Evolutionary conservation across 371 early-diverging fungal genomes (phyloP).

Genomic region (Fennellomyces sp.): DNA sequence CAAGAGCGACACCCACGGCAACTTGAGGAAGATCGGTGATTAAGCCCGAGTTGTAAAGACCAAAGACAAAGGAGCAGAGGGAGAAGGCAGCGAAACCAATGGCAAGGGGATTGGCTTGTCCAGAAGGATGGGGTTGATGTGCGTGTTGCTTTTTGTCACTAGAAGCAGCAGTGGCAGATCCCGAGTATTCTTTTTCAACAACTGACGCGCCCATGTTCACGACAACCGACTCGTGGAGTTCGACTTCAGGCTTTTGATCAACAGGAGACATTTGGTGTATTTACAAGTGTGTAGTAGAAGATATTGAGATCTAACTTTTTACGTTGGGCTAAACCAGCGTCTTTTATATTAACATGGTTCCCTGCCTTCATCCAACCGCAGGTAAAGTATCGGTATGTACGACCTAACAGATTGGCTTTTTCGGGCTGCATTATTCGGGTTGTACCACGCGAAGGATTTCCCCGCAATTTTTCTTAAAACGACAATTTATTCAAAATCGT

Average conservation of each 20-base stretch:
- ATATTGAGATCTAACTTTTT: too few species aligned
- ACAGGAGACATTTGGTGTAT: not conserved
- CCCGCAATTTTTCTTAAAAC: constrained; percentile 4
- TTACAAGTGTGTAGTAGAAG: too few species aligned
- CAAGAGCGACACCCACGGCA: constrained; percentile 29
- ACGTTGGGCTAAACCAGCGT: too few species aligned
- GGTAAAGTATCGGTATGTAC: too few species aligned
- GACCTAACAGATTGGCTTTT: too few species aligned
- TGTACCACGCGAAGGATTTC: not conserved
- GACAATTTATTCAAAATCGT: not conserved
- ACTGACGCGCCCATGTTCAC: not conserved
- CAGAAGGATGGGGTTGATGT: not conserved
- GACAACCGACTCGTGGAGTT: not conserved
- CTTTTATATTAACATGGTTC: too few species aligned
- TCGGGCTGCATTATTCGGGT: too few species aligned
- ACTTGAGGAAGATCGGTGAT: constrained; percentile 25
- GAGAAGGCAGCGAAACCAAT: constrained; percentile 35
- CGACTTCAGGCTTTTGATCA: not conserved
- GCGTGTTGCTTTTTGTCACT: not conserved
- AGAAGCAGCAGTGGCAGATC: not conserved
- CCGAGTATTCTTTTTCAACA: not conserved
- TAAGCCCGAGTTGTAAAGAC: constrained; percentile 31
- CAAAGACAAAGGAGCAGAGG: constrained; percentile 30
- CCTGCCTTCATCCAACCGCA: too few species aligned
- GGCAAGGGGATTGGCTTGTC: constrained; percentile 14